Conservation (phyloP, 805 yeast genomes). For the Starmerella apicola region DNA sequence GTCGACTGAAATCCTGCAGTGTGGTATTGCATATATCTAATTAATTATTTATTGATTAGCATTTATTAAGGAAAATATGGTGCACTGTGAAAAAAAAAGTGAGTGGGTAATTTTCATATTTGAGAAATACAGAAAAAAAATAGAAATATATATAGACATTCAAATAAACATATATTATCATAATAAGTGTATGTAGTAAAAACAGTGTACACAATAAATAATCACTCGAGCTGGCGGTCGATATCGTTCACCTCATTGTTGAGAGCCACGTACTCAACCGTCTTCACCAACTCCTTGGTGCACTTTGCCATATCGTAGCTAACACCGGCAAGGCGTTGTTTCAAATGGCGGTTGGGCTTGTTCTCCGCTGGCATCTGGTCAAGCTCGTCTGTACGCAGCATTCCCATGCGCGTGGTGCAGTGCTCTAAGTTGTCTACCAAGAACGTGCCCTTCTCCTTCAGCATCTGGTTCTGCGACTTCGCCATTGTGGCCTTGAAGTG, state of each 20-base stretch:
- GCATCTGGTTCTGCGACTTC: slow-evolving; percentile 70
- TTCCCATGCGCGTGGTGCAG: slow-evolving; percentile 71
- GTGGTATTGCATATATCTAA: too few relatives aligned
- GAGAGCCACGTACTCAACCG: slow-evolving; percentile 87
- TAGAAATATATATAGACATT: too few relatives aligned
- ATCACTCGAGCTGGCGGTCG: slow-evolving; percentile 38
- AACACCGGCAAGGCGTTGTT: slow-evolving; percentile 89
- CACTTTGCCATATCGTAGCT: slow-evolving; percentile 94
- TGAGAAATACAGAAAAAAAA: too few relatives aligned
- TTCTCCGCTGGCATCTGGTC: slow-evolving; percentile 27
- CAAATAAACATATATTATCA: too few relatives aligned
- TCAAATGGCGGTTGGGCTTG: slow-evolving; percentile 68
- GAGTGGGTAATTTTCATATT: too few relatives aligned
- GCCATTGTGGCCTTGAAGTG: slow-evolving; percentile 74
- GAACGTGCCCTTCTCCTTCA: slow-evolving; percentile 85
- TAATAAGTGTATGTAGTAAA: too few relatives aligned
- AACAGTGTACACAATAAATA: too few relatives aligned
- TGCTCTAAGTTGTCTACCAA: slow-evolving; percentile 78
- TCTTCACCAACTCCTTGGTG: slow-evolving; percentile 88
- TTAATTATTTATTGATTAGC: too few relatives aligned
- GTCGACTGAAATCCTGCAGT: too few relatives aligned
- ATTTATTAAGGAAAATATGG: too few relatives aligned
- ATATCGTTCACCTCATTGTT: slow-evolving; percentile 74
- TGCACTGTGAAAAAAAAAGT: too few relatives aligned
- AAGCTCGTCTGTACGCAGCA: slow-evolving; percentile 39